Conservation (phyloP, 768 basidiomycete genomes). For the Dioszegia hungarica region DNA sequence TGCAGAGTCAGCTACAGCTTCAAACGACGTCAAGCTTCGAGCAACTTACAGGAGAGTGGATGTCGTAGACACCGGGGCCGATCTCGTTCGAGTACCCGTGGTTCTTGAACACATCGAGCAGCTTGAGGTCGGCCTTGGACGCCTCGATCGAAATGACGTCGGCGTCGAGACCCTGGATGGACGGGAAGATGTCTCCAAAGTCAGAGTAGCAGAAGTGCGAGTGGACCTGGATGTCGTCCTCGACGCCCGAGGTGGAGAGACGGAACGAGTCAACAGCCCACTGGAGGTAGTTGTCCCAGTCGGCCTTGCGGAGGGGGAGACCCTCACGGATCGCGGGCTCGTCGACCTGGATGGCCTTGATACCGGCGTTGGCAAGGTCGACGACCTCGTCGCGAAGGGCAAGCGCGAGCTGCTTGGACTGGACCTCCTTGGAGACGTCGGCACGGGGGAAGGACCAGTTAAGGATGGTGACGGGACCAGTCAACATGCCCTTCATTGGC, state of each 20-base stretch:
- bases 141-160: constrained; percentile 99
- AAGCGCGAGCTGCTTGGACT: constrained; percentile 96
- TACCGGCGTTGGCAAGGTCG: constrained; percentile 94
- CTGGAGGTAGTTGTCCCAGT: constrained; percentile 92
- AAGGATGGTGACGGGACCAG: constrained; percentile 89
- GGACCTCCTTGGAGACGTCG: constrained; percentile 90
- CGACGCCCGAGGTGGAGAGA: constrained; percentile 91
- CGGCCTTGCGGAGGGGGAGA: constrained; percentile 88
- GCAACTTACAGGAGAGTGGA: constrained; percentile 72
- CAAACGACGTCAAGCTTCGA: not conserved
- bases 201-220: constrained; percentile 78
- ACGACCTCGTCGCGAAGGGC: constrained; percentile 96
- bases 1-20: not conserved
- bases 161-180: constrained; percentile 91
- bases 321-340: constrained; percentile 99
- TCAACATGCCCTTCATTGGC: constrained; percentile 99
- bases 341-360: constrained; percentile 97
- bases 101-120: constrained; percentile 88
- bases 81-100: constrained; percentile 96
- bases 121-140: constrained; percentile 97
- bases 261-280: constrained; percentile 99
- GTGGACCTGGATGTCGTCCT: constrained; percentile 90
- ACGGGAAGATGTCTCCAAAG: constrained; percentile 97
- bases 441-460: constrained; percentile 99
- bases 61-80: constrained; percentile 94